A percentile compares a stretch with the other conserved stretches of the same genome.
These are phyloP conservation scores for Yamadazyma dendronema DNA, from an alignment of 1,139 yeast species.

Conservation along the genomic window DNA sequence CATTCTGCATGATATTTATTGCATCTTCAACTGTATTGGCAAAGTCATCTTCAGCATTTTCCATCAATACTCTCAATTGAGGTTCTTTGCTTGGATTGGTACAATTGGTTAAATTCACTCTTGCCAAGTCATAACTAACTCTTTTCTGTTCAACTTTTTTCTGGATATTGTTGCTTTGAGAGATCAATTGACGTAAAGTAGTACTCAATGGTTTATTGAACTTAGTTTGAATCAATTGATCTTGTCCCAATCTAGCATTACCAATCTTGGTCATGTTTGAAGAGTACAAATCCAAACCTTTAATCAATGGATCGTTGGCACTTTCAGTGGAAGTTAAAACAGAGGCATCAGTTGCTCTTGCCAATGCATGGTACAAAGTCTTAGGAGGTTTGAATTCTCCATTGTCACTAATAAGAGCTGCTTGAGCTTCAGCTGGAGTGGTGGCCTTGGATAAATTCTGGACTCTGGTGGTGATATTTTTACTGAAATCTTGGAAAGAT, in stretches of 20 bases:
- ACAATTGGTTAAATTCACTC: conserved; percentile 60
- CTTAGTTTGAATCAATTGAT: conserved; percentile 64
- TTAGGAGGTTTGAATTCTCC: conserved; percentile 66
- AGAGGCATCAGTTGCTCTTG: conserved; percentile 68
- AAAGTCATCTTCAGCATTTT: conserved; percentile 85
- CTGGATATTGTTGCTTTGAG: conserved; percentile 69
- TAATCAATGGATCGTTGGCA: conserved; percentile 42
- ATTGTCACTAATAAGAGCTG: conserved; percentile 60
- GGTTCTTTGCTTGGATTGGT: conserved; percentile 77
- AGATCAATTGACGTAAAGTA: conserved; percentile 62
- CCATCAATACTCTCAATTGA: conserved; percentile 73
- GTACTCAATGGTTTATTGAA: conserved; percentile 69
- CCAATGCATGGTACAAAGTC: conserved; percentile 80
- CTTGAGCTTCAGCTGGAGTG: conserved; percentile 80
- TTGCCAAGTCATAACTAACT: conserved; percentile 76
- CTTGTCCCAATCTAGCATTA: conserved; percentile 82
- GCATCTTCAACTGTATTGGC: conserved; percentile 92
- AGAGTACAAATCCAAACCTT: conserved; percentile 45
- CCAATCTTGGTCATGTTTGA: conserved; percentile 61
- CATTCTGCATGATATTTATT: conserved; percentile 78
- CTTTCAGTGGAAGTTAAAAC: conserved; percentile 46
- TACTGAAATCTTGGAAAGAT: conserved; percentile 71
- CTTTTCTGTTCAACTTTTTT: conserved; percentile 77
- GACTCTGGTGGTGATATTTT: conserved; percentile 64
- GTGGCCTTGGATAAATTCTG: conserved; percentile 71